Evolutionary conservation across 768 basidiomycete genomes (phyloP).

Genomic region (Boletus tomentosulus): DNA sequence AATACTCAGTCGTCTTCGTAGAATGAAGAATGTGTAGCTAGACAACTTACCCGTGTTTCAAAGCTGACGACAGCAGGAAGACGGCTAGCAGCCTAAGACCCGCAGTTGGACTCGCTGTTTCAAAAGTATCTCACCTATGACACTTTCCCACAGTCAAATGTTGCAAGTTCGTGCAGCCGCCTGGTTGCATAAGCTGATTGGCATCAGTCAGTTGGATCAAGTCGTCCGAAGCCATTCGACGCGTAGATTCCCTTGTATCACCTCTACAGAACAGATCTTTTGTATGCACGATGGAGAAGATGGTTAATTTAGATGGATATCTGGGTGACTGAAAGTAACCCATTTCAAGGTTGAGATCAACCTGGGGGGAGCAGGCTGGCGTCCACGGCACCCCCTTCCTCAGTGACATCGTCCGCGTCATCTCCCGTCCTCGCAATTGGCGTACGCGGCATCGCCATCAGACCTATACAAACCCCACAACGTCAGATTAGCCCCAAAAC

Average conservation of each 20-base stretch:
- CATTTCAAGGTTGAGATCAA: conserved; percentile 34
- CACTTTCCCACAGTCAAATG: no score
- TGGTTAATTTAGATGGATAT: neutral
- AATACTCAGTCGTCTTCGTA: no score
- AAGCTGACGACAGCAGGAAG: no score
- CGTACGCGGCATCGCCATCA: conserved; percentile 98
- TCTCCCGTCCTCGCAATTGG: conserved; percentile 64
- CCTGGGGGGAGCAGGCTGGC: conserved; percentile 93
- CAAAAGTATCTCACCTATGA: no score
- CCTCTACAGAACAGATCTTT: neutral
- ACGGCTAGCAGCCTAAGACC: no score
- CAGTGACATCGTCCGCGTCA: conserved; percentile 52
- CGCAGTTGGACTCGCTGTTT: no score
- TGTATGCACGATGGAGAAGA: neutral
- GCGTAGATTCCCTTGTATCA: neutral
- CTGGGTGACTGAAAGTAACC: no score
- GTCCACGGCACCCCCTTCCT: conserved; percentile 65
- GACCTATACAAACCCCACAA: conserved; percentile 43
- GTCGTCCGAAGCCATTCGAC: neutral
- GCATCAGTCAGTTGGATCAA: neutral
- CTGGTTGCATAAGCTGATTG: no score
- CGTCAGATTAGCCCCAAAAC: neutral
- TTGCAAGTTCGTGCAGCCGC: neutral
- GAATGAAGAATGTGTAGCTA: no score
- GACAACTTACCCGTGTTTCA: no score